Evolutionary conservation across 495 filamentous ascomycete species (phyloP).

Genomic region (Penicillium pulvis): DNA sequence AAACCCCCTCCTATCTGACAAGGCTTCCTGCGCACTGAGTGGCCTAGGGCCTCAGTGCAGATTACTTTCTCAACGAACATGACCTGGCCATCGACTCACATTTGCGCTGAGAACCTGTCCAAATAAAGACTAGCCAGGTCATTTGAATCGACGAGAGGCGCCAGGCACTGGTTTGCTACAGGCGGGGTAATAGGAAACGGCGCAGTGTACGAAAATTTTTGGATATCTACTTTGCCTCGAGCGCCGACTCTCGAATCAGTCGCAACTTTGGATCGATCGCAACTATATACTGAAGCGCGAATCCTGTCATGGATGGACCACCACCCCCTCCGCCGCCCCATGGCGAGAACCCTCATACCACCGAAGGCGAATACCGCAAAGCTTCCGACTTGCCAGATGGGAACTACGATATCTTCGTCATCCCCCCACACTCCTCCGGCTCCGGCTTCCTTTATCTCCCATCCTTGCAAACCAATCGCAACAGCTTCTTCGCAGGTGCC

Average conservation of each 20-base stretch:
- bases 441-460: constrained; percentile 93
- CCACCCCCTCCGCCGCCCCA: constrained; percentile 68
- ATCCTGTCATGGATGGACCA: constrained; percentile 47
- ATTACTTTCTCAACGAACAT: constrained; percentile 38
- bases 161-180: background rate
- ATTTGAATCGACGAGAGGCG: constrained; percentile 2
- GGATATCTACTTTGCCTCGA: background rate
- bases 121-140: constrained; percentile 17
- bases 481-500: constrained; percentile 88
- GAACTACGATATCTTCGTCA: constrained; percentile 96
- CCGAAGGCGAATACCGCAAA: constrained; percentile 49
- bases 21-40: constrained; percentile 36
- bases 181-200: constrained; percentile 3
- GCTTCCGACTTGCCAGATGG: constrained; percentile 69
- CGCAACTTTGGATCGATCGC: constrained; percentile 1
- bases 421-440: constrained; percentile 90
- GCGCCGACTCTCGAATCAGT: background rate
- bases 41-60: constrained; percentile 43
- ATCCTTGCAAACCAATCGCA: constrained; percentile 78
- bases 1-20: constrained; percentile 6
- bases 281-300: background rate
- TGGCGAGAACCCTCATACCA: constrained; percentile 63
- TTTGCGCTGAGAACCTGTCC: constrained; percentile 23
- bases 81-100: constrained; percentile 30
- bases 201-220: background rate